A percentile compares a stretch with the other conserved stretches of the same genome.
Conservation (phyloP, 495 filamentous ascomycete genomes). For the Aspergillus sclerotioniger region DNA sequence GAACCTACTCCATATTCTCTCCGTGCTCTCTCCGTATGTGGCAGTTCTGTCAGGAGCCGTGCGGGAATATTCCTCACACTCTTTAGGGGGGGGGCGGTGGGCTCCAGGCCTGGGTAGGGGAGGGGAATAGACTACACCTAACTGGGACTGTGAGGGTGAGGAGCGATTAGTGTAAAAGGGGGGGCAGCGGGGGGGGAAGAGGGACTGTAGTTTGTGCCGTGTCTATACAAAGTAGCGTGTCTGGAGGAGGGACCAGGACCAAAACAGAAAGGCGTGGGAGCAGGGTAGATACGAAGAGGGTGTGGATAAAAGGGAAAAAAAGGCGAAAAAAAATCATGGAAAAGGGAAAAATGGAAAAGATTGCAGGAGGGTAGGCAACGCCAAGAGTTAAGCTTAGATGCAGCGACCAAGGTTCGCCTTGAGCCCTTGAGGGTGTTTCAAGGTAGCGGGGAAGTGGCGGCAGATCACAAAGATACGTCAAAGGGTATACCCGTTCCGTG, state of each 20-base stretch:
- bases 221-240: constrained; percentile 19
- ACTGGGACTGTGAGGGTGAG: constrained; percentile 2
- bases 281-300: constrained; percentile 4
- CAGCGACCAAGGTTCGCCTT: constrained; percentile 41
- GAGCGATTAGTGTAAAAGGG: constrained; percentile 10
- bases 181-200: constrained; percentile 6
- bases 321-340: constrained; percentile 3
- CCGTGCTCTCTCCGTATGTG: constrained; percentile 15
- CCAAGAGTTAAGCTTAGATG: constrained; percentile 37
- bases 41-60: constrained; percentile 11
- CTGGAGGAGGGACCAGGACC: constrained; percentile 15
- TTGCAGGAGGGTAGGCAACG: constrained; percentile 23
- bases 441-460: constrained; percentile 37
- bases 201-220: constrained; percentile 22
- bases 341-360: constrained; percentile 12
- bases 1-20: not conserved
- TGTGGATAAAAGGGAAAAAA: not conserved
- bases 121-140: constrained; percentile 1
- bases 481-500: constrained; percentile 40
- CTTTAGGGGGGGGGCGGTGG: constrained; percentile 7
- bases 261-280: constrained; percentile 20
- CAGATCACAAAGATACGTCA: constrained; percentile 41
- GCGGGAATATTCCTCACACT: constrained; percentile 12
- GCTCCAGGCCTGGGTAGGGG: constrained; percentile 2
- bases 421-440: constrained; percentile 33